Percentiles rank a stretch among this genome's conserved stretches.
Evolutionary conservation across 202 grass and related monocot species (phyloP).

Genomic region (Brachypodium distachyon): DNA sequence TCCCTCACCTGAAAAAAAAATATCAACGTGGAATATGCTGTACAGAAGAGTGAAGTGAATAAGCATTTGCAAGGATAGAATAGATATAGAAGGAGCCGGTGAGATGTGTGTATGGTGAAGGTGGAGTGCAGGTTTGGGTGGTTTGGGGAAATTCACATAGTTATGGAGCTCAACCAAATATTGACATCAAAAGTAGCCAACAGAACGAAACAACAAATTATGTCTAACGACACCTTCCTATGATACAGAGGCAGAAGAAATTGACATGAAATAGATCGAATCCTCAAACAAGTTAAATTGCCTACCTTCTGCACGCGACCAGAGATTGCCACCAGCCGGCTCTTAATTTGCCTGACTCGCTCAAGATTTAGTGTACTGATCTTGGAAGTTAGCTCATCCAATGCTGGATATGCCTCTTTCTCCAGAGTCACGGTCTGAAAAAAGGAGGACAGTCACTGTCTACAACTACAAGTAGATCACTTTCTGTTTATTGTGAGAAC

Average conservation of each 20-base stretch:
- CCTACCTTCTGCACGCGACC: slow-evolving; percentile 94
- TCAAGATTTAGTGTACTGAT: slow-evolving; percentile 98
- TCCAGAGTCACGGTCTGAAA: slow-evolving; percentile 71
- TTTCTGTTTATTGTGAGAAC: neutral
- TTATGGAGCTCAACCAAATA: neutral
- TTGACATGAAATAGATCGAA: neutral
- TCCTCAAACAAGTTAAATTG: neutral
- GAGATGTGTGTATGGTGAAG: neutral
- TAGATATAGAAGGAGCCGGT: neutral
- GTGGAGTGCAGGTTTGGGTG: neutral
- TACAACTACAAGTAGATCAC: neutral
- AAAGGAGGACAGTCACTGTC: neutral
- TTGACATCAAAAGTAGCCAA: neutral
- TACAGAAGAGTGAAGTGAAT: slow-evolving; percentile 8
- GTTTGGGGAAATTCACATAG: neutral
- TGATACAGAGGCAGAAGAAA: neutral
- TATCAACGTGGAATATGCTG: neutral
- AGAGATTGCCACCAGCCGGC: slow-evolving; percentile 85
- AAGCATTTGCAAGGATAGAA: neutral
- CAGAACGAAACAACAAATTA: neutral
- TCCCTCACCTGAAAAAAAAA: slow-evolving; percentile 68
- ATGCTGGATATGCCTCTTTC: slow-evolving; percentile 97
- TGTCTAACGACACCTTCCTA: neutral
- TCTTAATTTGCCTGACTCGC: slow-evolving; percentile 95
- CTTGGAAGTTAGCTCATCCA: slow-evolving; percentile 98